These are phyloP conservation scores for Ochromonas danica DNA, from an alignment of 108 stramenopile species.

Conservation along the genomic window DNA sequence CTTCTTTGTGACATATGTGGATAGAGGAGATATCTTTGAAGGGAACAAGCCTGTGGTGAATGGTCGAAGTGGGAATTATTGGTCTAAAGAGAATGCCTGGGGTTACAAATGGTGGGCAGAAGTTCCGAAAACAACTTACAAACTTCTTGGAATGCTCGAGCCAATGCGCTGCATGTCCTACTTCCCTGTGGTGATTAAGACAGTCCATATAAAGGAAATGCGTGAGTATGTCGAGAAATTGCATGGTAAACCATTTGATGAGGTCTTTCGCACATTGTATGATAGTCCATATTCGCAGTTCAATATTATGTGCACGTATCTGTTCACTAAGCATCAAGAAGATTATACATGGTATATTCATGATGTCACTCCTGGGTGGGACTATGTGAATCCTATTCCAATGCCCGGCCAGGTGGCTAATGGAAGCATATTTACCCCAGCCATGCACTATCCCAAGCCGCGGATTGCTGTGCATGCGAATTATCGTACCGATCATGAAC, in stretches of 20 bases:
- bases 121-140: neutral
- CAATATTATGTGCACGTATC: neutral
- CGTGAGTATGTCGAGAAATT: neutral
- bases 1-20: neutral
- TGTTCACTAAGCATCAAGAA: neutral
- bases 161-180: neutral
- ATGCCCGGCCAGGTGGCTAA: neutral
- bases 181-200: neutral
- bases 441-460: neutral
- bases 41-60: neutral
- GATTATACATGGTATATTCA: neutral
- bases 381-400: neutral
- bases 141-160: neutral
- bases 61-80: neutral
- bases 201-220: neutral
- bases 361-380: neutral
- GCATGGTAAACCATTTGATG: neutral
- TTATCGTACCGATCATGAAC: neutral
- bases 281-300: neutral
- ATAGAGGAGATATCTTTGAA: neutral
- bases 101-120: neutral
- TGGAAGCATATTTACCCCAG: neutral
- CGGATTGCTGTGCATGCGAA: neutral
- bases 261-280: neutral
- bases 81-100: neutral